phyloP scores from a whole-genome alignment of 2,329 filamentous ascomycete species.

The Calonectria pteridis region DNA sequence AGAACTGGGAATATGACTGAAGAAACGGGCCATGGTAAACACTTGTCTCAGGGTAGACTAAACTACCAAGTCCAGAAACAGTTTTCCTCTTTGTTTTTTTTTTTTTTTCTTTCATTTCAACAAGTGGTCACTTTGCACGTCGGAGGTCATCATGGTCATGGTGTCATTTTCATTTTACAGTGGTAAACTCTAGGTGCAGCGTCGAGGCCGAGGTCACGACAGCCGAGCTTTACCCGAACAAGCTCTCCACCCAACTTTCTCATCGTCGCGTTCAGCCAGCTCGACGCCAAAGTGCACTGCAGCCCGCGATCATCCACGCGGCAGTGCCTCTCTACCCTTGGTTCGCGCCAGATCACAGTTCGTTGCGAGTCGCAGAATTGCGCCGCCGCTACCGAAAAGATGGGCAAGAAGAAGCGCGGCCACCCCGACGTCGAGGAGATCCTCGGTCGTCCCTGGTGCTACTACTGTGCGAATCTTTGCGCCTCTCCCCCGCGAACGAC shows the following conservation, averaged over 20 bases:
- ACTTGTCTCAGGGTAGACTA: too few relatives aligned
- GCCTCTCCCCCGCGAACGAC: conserved; percentile 9
- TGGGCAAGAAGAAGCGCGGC: conserved; percentile 92
- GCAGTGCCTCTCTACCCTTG: conserved; percentile 30
- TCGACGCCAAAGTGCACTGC: conserved; percentile 38
- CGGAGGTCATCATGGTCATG: background rate
- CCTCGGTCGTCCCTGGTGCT: conserved; percentile 92
- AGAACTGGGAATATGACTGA: background rate
- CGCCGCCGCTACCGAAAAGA: conserved; percentile 49
- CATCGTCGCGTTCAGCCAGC: conserved; percentile 41
- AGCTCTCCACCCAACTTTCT: conserved; percentile 40
- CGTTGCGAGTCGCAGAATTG: background rate
- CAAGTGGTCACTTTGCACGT: background rate
- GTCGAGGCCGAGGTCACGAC: background rate
- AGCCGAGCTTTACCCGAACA: conserved; percentile 43
- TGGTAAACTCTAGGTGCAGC: background rate
- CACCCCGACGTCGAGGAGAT: conserved; percentile 91
- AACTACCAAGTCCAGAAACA: too few relatives aligned
- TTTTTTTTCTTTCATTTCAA: too few relatives aligned
- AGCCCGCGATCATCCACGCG: conserved; percentile 29
- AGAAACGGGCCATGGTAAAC: background rate
- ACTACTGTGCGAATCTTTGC: conserved; percentile 77
- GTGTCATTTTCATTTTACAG: background rate
- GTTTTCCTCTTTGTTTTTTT: too few relatives aligned
- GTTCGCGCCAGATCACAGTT: conserved; percentile 21